Evolutionary conservation across 2,329 filamentous ascomycete genomes (phyloP).

Genomic region (Talaromyces albobiverticillius): DNA sequence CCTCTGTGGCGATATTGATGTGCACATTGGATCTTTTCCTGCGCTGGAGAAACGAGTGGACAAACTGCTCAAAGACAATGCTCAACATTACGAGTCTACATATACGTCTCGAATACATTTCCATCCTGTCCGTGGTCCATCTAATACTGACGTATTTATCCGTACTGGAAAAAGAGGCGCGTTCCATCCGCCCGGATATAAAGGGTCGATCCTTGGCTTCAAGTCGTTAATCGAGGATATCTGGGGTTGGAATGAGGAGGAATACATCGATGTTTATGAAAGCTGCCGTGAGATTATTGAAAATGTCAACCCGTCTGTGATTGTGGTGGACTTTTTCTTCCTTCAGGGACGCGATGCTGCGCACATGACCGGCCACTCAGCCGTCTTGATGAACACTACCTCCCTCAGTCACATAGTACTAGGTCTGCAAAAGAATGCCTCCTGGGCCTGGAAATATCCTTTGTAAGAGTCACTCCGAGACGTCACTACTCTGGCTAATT

Average conservation of each 20-base stretch:
- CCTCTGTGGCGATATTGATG: conserved; percentile 32
- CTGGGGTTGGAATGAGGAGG: conserved; percentile 35
- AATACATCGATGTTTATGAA: conserved; percentile 42
- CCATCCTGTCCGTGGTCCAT: conserved; percentile 32
- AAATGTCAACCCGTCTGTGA: conserved; percentile 36
- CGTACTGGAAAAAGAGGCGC: conserved; percentile 26
- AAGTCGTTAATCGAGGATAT: conserved; percentile 27
- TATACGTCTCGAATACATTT: conserved; percentile 26
- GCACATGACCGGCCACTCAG: conserved; percentile 45
- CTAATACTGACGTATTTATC: conserved; percentile 32
- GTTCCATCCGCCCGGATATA: conserved; percentile 31
- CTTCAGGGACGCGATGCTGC: conserved; percentile 45
- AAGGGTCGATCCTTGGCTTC: conserved; percentile 33
- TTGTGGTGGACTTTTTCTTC: conserved; percentile 46
- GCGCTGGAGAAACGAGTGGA: conserved; percentile 33
- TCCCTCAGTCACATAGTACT: conserved; percentile 15
- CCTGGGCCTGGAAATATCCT: conserved; percentile 32
- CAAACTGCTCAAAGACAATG: conserved; percentile 15
- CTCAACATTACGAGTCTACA: neutral
- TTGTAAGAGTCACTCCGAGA: conserved; percentile 20
- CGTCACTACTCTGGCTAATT: neutral
- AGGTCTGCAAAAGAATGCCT: conserved; percentile 40
- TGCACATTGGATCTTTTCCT: conserved; percentile 47
- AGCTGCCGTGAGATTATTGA: conserved; percentile 39
- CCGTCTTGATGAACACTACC: conserved; percentile 5